Base-by-base conservation (phyloP, 495 filamentous ascomycete species). In the Pseudotulostoma volvatum region DNA sequence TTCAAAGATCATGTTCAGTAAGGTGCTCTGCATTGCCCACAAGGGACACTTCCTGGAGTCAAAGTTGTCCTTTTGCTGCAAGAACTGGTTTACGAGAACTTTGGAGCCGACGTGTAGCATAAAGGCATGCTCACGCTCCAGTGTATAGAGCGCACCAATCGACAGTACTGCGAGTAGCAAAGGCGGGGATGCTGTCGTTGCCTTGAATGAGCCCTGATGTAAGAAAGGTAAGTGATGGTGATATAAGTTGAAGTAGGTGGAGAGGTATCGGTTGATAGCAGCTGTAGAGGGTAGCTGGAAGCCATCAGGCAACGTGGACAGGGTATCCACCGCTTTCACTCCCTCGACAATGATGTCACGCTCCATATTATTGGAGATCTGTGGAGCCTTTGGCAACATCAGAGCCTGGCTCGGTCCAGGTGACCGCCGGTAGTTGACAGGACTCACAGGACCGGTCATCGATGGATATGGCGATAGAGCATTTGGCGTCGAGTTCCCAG, bases 1-100 rank as follows among this genome's bases (percentile, higher is more conserved):
- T 28, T 93, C 90, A 57, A 97, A 96, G 47, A 93, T 81, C 90
- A 95, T 96, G 67, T 97, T 97, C 34, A 97, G 66, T 36, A 97
- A 66, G 9, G 84, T 85, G 55, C 82, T 82, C 54, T 96, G 90
- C 81, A 96, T 96, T 28, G 85, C 84, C 86, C 88, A 96, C 19
- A 97, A 62, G 4, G 90, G 90, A 52, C 90, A 97, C 56, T 94
- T 96, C 38, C 86, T 74, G n/a, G 90, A 96, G 68, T 85, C 92
- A 59, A 95, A 95, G 60, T 92, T 94, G 54, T 94, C 87, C 62
- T 93, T 92, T 62, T 93, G 88, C 59, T 93, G 87, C 46, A 97
- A 57, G 58, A 95, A 96, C 56, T 95, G 86, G 59, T 84, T 93
- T 50, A 94, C 84, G 20, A 97, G 68, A 33, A 94, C 79, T 64